Base-by-base conservation (phyloP, 2,329 filamentous ascomycete genomes). In the Chaetomium strumarium region DNA sequence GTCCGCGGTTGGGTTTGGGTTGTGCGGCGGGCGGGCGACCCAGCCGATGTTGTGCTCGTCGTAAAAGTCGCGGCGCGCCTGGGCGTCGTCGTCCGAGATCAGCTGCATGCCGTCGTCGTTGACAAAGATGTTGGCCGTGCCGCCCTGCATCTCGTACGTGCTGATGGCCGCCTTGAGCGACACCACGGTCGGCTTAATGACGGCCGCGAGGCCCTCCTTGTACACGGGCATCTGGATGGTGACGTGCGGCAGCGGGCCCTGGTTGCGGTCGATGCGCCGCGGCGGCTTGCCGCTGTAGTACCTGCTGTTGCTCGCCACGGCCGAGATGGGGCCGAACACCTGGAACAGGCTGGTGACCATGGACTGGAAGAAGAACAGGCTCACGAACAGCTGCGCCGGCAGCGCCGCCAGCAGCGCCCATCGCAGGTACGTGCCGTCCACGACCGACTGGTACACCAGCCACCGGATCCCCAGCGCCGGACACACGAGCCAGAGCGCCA, bases 141-240 rank as follows among this genome's bases (percentile, higher is more conserved):
- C 86, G 58, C 86, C 86, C 63, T 89, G 85, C 16, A 88, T 75
- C 66, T 89, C 86, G 63, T 89, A 90, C 0, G 84, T 88, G 36
- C 83, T 85, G 64, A 89, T 88, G 56, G 85, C 85, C 60, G 85
- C 79, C 70, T 90, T 90, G 69, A 91, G 78, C 2, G 86, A 90
- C 62, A 82, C 82, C 60, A 91, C 80, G 0, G 88, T 92, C 8
- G 88, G 88, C 29, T 77, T 79, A 62, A 91, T 90, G 67, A 95
- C 89, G 55, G 75, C 81, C 34, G 73, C 72, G 3, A 95, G 76
- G 58, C 88, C 88, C 67, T 95, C 89, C 67, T 91, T 93, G 73
- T 93, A 95, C 0, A 95, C 87, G 7, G 89, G 89, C 67, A 88
- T 91, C 65, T 95, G 89, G 39, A 95, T 86, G 2, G 88, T 92